Evolutionary conservation across 371 early-diverging fungal species (phyloP).

Genomic region (Haplosporangium sp.): DNA sequence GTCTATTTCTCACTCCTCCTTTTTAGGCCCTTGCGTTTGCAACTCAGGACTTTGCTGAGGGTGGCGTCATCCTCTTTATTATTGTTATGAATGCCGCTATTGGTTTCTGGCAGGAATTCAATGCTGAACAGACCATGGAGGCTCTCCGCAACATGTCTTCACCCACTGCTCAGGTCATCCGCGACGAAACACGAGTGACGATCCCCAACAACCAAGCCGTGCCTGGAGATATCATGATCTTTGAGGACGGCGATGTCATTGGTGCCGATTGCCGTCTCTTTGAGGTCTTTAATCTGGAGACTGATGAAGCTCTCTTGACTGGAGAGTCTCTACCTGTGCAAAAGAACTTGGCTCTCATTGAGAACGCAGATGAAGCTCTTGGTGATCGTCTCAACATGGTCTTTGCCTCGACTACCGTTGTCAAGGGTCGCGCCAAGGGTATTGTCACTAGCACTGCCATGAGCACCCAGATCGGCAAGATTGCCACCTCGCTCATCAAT

Average conservation of each 20-base stretch:
- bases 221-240: constrained; percentile 88
- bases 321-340: constrained; percentile 85
- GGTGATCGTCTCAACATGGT: constrained; percentile 57
- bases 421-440: constrained; percentile 79
- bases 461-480: constrained; percentile 93
- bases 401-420: constrained; percentile 78
- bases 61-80: constrained; percentile 78
- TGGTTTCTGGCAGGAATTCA: constrained; percentile 91
- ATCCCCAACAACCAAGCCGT: constrained; percentile 82
- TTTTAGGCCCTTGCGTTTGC: constrained; percentile 67
- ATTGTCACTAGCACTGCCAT: constrained; percentile 88
- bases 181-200: constrained; percentile 78
- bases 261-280: constrained; percentile 92
- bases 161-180: constrained; percentile 83
- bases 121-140: constrained; percentile 92
- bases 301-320: constrained; percentile 89
- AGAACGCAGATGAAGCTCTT: constrained; percentile 17
- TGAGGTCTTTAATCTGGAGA: constrained; percentile 86
- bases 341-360: constrained; percentile 61
- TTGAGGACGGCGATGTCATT: constrained; percentile 92
- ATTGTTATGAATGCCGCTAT: constrained; percentile 85
- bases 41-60: constrained; percentile 76
- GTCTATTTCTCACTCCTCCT: background rate
- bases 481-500: constrained; percentile 86
- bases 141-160: constrained; percentile 87